A percentile compares a stretch with the other conserved stretches of the same genome.
These are phyloP conservation scores for Alternaria tenuissima DNA, from an alignment of 2,329 filamentous ascomycete genomes.

Conservation along the genomic window DNA sequence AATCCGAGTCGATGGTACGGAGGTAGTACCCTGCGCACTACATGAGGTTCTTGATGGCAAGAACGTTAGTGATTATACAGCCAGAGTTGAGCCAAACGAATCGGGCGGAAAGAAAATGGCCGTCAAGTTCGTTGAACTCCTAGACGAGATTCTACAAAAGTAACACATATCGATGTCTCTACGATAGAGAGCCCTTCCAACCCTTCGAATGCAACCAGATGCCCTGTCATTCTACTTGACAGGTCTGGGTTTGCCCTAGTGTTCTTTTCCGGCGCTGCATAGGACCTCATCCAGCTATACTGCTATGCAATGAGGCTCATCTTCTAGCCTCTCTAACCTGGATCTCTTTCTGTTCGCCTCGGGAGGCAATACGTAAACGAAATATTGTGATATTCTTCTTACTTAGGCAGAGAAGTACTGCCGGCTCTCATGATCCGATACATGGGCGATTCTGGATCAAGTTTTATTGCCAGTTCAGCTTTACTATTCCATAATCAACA, in stretches of 20 bases:
- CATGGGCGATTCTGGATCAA: background rate
- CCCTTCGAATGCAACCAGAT: background rate
- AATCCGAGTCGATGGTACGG: constrained; percentile 40
- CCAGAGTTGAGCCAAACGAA: constrained; percentile 47
- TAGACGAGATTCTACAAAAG: constrained; percentile 14
- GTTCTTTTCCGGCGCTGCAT: background rate
- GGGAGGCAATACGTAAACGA: too few relatives aligned
- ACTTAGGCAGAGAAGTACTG: too few relatives aligned
- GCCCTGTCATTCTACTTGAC: background rate
- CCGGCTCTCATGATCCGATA: background rate
- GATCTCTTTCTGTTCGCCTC: too few relatives aligned
- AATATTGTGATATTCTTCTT: too few relatives aligned
- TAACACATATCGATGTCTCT: background rate
- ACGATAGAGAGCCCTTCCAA: background rate
- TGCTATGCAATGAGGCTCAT: background rate
- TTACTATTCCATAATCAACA: background rate
- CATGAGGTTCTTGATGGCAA: constrained; percentile 46
- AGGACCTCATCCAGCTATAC: background rate
- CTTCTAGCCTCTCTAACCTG: background rate
- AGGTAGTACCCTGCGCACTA: constrained; percentile 44
- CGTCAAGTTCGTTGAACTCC: constrained; percentile 29
- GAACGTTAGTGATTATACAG: constrained; percentile 39
- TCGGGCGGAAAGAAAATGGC: constrained; percentile 49
- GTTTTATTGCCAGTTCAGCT: background rate
- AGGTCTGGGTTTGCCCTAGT: background rate